Evolutionary conservation across 2,329 filamentous ascomycete species (phyloP).

Genomic region (Epichloe coenophiala): DNA sequence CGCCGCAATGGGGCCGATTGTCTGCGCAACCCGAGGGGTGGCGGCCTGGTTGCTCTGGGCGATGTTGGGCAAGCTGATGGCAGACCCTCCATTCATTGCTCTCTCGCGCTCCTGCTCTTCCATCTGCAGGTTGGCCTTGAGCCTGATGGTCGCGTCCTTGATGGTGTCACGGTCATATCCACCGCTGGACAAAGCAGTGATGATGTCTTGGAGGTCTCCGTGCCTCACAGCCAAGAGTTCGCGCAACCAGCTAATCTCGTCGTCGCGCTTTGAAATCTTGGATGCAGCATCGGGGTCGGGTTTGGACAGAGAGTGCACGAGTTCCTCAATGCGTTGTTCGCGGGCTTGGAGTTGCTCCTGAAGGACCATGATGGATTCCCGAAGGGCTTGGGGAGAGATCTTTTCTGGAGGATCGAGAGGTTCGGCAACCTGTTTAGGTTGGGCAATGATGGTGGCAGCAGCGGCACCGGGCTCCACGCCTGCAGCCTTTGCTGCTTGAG

Average conservation of each 20-base stretch:
- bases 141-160: conserved; percentile 80
- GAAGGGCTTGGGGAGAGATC: conserved; percentile 84
- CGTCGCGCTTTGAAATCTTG: conserved; percentile 83
- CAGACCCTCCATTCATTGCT: conserved; percentile 56
- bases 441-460: conserved; percentile 9
- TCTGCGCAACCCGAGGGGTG: conserved; percentile 67
- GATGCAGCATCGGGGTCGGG: conserved; percentile 63
- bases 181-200: conserved; percentile 61
- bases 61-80: conserved; percentile 58
- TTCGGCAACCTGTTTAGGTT: conserved; percentile 15
- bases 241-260: conserved; percentile 88
- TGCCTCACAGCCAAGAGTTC: conserved; percentile 84
- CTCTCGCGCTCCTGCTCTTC: conserved; percentile 91
- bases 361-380: conserved; percentile 89
- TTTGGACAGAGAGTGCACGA: conserved; percentile 57
- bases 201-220: conserved; percentile 86
- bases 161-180: conserved; percentile 66
- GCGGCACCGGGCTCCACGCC: conserved; percentile 25
- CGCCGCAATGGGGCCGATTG: conserved; percentile 64
- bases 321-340: conserved; percentile 75
- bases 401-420: conserved; percentile 55
- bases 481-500: conserved; percentile 53
- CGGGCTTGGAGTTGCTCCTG: conserved; percentile 95
- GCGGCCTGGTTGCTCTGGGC: conserved; percentile 65
- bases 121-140: conserved; percentile 94